phyloP scores from a whole-genome alignment of 805 yeast species.

The Cyberlindnera maclurae region DNA sequence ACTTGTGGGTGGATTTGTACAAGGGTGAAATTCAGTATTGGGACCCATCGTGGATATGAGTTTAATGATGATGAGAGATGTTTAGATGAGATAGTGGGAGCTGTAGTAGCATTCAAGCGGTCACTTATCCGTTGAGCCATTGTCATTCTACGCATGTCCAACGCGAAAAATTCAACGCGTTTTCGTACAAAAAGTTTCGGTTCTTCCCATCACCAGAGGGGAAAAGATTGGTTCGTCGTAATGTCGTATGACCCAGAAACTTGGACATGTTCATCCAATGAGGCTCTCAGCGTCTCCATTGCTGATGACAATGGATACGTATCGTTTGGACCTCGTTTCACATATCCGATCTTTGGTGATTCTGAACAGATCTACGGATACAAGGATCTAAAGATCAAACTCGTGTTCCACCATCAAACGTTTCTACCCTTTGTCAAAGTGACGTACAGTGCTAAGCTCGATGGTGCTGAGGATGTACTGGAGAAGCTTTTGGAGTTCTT shows the following conservation, averaged over 20 bases:
- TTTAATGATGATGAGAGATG: too few species aligned
- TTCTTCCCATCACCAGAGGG: not conserved
- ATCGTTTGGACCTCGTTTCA: constrained; percentile 68
- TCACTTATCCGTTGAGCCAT: too few species aligned
- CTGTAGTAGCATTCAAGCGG: too few species aligned
- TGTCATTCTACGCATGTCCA: not conserved
- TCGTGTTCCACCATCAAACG: constrained; percentile 68
- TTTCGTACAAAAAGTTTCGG: not conserved
- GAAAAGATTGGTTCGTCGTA: constrained; percentile 24
- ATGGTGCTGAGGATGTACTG: constrained; percentile 54
- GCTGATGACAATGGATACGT: constrained; percentile 55
- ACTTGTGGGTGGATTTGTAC: constrained; percentile 73
- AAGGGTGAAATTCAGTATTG: constrained; percentile 46
- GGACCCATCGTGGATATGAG: constrained; percentile 66
- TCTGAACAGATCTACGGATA: constrained; percentile 85
- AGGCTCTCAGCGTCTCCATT: constrained; percentile 51
- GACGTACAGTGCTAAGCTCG: constrained; percentile 46
- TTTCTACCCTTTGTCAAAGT: constrained; percentile 67
- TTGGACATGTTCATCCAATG: constrained; percentile 74
- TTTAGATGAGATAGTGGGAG: too few species aligned
- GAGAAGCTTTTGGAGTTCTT: constrained; percentile 47
- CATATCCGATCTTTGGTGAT: constrained; percentile 92
- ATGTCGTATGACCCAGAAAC: constrained; percentile 50
- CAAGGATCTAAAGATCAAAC: constrained; percentile 54
- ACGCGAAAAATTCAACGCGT: constrained; percentile 1